Evolutionary conservation across 352 stramenopile species (phyloP).

Genomic region (Phytopythium aichiense): DNA sequence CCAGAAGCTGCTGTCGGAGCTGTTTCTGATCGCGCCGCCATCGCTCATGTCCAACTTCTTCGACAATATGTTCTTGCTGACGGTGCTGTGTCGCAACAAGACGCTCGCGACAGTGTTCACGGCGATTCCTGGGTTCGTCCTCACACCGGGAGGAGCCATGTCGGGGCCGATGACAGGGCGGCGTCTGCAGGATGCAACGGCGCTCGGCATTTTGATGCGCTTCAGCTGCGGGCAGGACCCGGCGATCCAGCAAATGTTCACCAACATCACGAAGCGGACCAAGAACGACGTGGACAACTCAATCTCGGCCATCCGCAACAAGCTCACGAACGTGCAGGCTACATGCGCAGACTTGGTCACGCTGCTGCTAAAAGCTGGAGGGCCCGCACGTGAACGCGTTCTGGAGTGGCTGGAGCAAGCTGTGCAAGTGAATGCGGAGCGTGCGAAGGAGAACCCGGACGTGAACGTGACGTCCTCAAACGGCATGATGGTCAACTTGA

Average conservation of each 20-base stretch:
- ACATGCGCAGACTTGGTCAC: constrained; percentile 62
- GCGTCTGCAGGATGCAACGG: constrained; percentile 72
- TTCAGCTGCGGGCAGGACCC: constrained; percentile 74
- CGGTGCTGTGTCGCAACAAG: constrained; percentile 65
- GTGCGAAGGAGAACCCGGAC: constrained; percentile 79
- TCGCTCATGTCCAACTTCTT: constrained; percentile 77
- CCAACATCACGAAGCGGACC: constrained; percentile 81
- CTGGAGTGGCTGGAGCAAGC: constrained; percentile 74
- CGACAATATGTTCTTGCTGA: constrained; percentile 65
- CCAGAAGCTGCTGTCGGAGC: constrained; percentile 71
- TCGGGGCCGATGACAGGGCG: constrained; percentile 52
- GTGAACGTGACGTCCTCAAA: constrained; percentile 55
- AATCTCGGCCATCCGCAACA: constrained; percentile 53
- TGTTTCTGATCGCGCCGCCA: constrained; percentile 77
- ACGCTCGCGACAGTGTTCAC: constrained; percentile 57
- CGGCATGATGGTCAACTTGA: constrained; percentile 79
- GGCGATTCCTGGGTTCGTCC: constrained; percentile 61
- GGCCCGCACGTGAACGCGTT: constrained; percentile 50
- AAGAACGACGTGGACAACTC: constrained; percentile 78
- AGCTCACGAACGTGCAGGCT: constrained; percentile 66
- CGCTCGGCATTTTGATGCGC: constrained; percentile 67
- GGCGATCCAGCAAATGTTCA: constrained; percentile 75
- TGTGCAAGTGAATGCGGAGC: constrained; percentile 65
- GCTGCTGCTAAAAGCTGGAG: constrained; percentile 60
- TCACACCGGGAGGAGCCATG: constrained; percentile 30